phyloP scores from a whole-genome alignment of 75 land plant species.

The Cunninghamia lanceolata region DNA sequence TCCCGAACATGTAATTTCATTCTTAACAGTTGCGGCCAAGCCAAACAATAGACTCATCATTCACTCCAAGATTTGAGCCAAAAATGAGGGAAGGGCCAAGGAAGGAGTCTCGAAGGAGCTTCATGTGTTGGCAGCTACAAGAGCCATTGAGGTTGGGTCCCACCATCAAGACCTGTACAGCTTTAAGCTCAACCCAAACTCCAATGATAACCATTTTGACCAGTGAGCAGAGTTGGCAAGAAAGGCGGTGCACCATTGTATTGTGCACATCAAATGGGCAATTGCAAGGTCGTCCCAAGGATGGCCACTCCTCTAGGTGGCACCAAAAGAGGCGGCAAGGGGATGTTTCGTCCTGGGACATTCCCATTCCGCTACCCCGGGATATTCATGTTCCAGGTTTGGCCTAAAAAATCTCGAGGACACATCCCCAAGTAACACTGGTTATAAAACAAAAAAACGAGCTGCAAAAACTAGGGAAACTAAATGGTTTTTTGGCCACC shows the following conservation, averaged over 20 bases:
- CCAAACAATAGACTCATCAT: not conserved
- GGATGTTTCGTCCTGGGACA: not conserved
- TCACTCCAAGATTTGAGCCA: not conserved
- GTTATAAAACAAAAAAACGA: too few relatives aligned
- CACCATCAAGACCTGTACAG: conserved; percentile 18
- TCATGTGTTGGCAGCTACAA: conserved; percentile 28
- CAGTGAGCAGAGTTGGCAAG: not conserved
- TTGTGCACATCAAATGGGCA: too few relatives aligned
- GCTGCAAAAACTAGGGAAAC: too few relatives aligned
- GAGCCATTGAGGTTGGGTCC: conserved; percentile 21
- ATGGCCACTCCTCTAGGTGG: conserved; percentile 17
- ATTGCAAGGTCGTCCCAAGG: conserved; percentile 14
- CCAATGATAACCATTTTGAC: not conserved
- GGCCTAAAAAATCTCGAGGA: too few relatives aligned
- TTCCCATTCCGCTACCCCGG: too few relatives aligned
- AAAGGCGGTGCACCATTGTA: not conserved
- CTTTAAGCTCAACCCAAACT: conserved; percentile 14
- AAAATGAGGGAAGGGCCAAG: conserved; percentile 8
- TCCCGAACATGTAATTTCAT: conserved; percentile 29
- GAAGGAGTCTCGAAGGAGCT: conserved; percentile 18
- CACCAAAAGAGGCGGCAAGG: not conserved
- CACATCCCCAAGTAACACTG: too few relatives aligned
- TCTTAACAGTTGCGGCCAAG: conserved; percentile 11
- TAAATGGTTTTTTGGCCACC: too few relatives aligned
- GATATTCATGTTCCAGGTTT: too few relatives aligned